Evolutionary conservation across 2,329 filamentous ascomycete species (phyloP), one percentile per base, ranked within the genome.

Genomic region (Claviceps paspali): DNA sequence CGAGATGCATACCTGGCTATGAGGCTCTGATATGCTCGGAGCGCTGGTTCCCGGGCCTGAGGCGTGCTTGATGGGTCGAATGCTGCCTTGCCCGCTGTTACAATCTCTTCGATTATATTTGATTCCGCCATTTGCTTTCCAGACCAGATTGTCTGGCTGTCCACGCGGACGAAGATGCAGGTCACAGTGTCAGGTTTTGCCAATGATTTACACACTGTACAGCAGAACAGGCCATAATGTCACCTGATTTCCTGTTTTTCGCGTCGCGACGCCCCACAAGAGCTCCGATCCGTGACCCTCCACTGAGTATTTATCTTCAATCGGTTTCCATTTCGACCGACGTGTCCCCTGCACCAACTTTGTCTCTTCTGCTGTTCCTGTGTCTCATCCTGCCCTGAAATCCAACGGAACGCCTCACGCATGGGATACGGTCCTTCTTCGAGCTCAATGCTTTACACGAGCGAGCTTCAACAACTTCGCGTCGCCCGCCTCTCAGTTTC

Each of bases 401-500:
- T n/a, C n/a, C n/a, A n/a, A n/a, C n/a, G n/a, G n/a, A n/a, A n/a
- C n/a, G n/a, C n/a, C n/a, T n/a, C n/a, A n/a, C n/a, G n/a, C 37
- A 46, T 47, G 46, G 51, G 47, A 49, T 40, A 36, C 47, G 48
- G 56, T 56, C 51, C 57, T 67, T 67, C 68, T 68, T 72, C 64
- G 59, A 15, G 32, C 29, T 33, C 33, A 27, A 27, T 38, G 7
- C 18, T 29, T n/a, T n/a, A 15, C 8, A 7, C n/a, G 7, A 29
- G 10, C 10, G 36, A 29, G 36, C 24, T 37, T 38, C 43, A 48
- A 41, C 41, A 40, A 35, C 42, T 45, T 80, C 82, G 81, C 70
- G 63, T 65, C 75, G 76, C 81, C 78, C 78, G 76, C 79, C 72
- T 66, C 56, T 80, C 70, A 85, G 83, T 85, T 73, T 71, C 78